Percentiles rank a stretch among this genome's conserved stretches.
phyloP scores from a whole-genome alignment of 345 rosid genomes.

The Excoecaria agallocha region DNA sequence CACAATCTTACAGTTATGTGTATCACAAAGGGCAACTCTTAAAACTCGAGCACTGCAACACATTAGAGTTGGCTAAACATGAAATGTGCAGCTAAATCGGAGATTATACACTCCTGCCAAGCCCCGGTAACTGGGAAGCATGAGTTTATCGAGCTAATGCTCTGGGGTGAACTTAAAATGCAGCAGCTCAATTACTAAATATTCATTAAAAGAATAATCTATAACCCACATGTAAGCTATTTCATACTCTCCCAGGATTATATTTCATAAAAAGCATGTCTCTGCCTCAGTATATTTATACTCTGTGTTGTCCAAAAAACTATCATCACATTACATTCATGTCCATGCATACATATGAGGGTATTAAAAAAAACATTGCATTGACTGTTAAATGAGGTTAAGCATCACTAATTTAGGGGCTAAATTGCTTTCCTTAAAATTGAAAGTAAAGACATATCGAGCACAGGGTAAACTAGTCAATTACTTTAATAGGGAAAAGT shows the following conservation, averaged over 20 bases:
- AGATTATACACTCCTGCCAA: neutral
- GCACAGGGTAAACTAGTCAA: constrained; percentile 5
- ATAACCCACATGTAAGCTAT: neutral
- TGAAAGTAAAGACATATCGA: neutral
- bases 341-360: neutral
- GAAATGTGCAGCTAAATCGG: neutral
- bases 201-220: neutral
- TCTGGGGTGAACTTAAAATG: neutral
- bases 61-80: neutral
- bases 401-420: neutral
- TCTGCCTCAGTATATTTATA: neutral
- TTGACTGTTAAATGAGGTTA: neutral
- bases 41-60: neutral
- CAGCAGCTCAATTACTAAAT: neutral
- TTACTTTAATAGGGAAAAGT: neutral
- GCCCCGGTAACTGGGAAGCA: neutral
- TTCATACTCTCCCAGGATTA: neutral
- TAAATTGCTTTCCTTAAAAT: neutral
- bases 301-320: neutral
- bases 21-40: neutral
- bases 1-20: neutral
- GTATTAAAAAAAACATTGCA: neutral
- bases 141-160: neutral
- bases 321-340: neutral
- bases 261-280: neutral